A percentile compares a stretch with the other conserved stretches of the same genome.
These are phyloP conservation scores for Verticillium klebahnii DNA, from an alignment of 2,329 filamentous ascomycete species.

Conservation along the genomic window DNA sequence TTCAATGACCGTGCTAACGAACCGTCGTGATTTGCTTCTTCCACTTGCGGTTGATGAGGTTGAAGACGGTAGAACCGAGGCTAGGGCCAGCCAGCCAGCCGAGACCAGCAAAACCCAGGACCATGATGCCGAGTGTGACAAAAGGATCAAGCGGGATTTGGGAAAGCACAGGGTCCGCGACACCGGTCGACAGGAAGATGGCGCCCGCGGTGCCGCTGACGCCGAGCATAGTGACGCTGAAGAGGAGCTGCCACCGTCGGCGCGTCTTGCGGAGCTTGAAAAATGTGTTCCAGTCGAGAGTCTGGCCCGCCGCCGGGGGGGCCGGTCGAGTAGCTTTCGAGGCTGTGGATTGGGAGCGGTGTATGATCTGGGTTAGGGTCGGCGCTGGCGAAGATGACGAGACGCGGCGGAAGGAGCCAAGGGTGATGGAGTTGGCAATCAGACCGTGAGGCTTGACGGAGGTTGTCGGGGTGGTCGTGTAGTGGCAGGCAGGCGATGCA, in stretches of 20 bases:
- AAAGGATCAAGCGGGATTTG: conserved; percentile 85
- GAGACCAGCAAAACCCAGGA: conserved; percentile 68
- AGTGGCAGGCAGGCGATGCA: conserved; percentile 17
- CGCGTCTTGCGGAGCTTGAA: conserved; percentile 85
- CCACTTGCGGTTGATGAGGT: conserved; percentile 65
- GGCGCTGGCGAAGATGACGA: conserved; percentile 13
- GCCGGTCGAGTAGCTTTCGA: conserved; percentile 1
- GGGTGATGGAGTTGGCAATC: conserved; percentile 7
- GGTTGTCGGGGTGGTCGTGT: conserved; percentile 16
- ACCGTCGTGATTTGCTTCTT: conserved; percentile 68
- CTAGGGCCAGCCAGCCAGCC: conserved; percentile 88
- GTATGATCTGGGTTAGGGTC: conserved; percentile 15
- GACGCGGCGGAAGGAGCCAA: conserved; percentile 7
- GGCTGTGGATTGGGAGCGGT: conserved; percentile 7
- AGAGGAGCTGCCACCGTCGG: conserved; percentile 75
- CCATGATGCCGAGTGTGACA: conserved; percentile 76
- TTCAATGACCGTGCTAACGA: conserved; percentile 23
- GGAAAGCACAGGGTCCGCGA: conserved; percentile 65
- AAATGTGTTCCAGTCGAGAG: conserved; percentile 87
- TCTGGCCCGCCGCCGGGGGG: conserved; percentile 14
- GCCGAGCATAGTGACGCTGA: conserved; percentile 63
- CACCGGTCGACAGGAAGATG: conserved; percentile 62
- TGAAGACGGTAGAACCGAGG: conserved; percentile 76
- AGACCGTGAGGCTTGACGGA: conserved; percentile 8
- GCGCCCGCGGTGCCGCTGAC: conserved; percentile 59